Percentiles rank a stretch among this genome's conserved stretches.
Conservation (phyloP, 2,329 filamentous ascomycete genomes). For the Xylariaceae sp. region DNA sequence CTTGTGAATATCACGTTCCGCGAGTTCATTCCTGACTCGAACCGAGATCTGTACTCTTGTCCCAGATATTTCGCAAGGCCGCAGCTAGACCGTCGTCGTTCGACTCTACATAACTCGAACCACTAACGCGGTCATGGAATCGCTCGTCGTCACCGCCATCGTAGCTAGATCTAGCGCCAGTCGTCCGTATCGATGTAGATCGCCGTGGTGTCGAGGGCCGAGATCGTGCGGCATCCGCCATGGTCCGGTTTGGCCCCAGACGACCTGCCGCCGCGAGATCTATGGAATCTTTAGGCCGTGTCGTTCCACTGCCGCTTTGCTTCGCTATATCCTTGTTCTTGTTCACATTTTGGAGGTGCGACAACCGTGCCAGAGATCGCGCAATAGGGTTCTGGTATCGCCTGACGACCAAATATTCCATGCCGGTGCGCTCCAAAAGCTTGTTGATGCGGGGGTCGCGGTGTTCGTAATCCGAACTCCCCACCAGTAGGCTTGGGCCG, state of each 20-base stretch:
- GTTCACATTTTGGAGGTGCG: constrained; percentile 47
- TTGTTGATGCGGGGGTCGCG: constrained; percentile 59
- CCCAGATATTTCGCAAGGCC: neutral
- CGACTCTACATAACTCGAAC: neutral
- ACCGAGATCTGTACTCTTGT: neutral
- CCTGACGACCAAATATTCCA: constrained; percentile 70
- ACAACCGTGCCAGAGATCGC: constrained; percentile 52
- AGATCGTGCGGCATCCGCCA: constrained; percentile 29
- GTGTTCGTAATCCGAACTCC: constrained; percentile 51
- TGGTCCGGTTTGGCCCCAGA: constrained; percentile 37
- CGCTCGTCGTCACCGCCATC: constrained; percentile 41
- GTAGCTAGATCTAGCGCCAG: constrained; percentile 39
- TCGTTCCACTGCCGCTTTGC: constrained; percentile 31
- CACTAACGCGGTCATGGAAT: neutral
- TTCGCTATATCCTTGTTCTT: constrained; percentile 43
- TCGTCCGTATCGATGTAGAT: constrained; percentile 34
- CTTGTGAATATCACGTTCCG: no score
- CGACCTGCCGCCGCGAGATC: constrained; percentile 23
- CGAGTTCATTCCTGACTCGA: neutral
- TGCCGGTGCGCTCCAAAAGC: constrained; percentile 62
- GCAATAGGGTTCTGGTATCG: constrained; percentile 66
- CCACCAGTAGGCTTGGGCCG: constrained; percentile 43
- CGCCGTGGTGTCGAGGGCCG: constrained; percentile 31
- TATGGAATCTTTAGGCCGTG: constrained; percentile 26
- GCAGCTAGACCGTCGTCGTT: neutral